Evolutionary conservation across 2,329 filamentous ascomycete species (phyloP).

Genomic region (Curvularia hawaiiensis): DNA sequence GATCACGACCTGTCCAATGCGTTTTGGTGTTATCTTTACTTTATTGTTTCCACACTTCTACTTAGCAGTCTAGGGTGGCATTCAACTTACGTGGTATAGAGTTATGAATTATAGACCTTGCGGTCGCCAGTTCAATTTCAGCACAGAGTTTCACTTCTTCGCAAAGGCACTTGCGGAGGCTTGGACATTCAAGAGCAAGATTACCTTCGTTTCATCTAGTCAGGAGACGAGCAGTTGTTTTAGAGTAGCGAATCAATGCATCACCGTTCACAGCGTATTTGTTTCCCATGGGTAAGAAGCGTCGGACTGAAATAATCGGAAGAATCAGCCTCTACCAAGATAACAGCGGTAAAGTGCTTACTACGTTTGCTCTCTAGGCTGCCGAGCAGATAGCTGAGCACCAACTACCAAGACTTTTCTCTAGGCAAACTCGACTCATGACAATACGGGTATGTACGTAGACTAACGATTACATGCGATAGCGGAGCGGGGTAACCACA

Average conservation of each 20-base stretch:
- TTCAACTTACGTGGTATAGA: conserved; percentile 5
- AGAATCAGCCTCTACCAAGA: not conserved
- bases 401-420: not conserved
- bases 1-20: conserved; percentile 12
- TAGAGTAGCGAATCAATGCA: conserved; percentile 14
- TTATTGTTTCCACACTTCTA: conserved; percentile 2
- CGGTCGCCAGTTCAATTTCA: conserved; percentile 3
- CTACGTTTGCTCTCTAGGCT: not conserved
- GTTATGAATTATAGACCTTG: conserved; percentile 6
- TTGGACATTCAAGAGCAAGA: not conserved
- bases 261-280: not conserved
- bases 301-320: not conserved
- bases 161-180: not conserved
- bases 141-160: not conserved
- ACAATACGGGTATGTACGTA: not conserved
- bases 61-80: not conserved
- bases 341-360: not conserved
- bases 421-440: not conserved
- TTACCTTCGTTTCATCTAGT: not conserved
- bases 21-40: conserved; percentile 5
- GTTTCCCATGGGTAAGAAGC: not conserved
- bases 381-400: not conserved
- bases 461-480: not conserved
- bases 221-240: not conserved
- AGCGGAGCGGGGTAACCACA: conserved; percentile 15